Evolutionary conservation across 345 rosid species (phyloP), one percentile per base, ranked within the genome.

Genomic region (Arabidopsis suecica): DNA sequence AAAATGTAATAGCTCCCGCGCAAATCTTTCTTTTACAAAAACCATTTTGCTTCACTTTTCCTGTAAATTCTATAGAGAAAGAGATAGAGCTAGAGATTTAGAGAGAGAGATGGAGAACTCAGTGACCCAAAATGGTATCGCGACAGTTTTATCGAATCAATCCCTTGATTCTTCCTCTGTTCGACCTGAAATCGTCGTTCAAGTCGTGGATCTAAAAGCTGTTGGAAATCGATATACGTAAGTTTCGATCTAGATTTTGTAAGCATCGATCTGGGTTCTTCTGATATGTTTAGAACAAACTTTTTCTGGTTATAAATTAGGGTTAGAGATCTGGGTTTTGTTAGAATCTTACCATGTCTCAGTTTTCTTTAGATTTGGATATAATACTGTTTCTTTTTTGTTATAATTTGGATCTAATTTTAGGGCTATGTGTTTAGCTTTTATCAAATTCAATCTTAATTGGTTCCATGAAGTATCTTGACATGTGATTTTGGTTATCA

Each of bases 171-270:
- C 93, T 0, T 61, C 85, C 42, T 63, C 86, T 0, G 81, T 69
- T 63, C 70, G 83, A 37, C 88, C 91, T 9, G 86, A 85, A 28
- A 75, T 95, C 72, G 53, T 92, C 20, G 84, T 92, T 18, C 97
- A 95, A 69, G 85, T 92, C 45, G 83, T 93, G 71, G 89, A 90
- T 75, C 97, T 95, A 51, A 90, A 92, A 78, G 78, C 89, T 38
- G 84, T 86, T 11, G 97, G 97, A 50, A 88, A 87, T 69, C 85
- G 97, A 64, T 90, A 88, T 74, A 88, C 87, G 98, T 90, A 72
- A 60, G 79, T 47, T 49, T 62, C 50, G 36, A 48, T 28, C 30
- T 42, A 3, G 23, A 16, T 16, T 37, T 11, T 9, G 41, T 47
- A 7, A 58, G 4, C 9, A 14, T 56, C 20, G 45, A 60, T 68